A percentile compares a stretch with the other conserved stretches of the same genome.
phyloP scores from a whole-genome alignment of 2,329 filamentous ascomycete species.

The Talaromyces amestolkiae region DNA sequence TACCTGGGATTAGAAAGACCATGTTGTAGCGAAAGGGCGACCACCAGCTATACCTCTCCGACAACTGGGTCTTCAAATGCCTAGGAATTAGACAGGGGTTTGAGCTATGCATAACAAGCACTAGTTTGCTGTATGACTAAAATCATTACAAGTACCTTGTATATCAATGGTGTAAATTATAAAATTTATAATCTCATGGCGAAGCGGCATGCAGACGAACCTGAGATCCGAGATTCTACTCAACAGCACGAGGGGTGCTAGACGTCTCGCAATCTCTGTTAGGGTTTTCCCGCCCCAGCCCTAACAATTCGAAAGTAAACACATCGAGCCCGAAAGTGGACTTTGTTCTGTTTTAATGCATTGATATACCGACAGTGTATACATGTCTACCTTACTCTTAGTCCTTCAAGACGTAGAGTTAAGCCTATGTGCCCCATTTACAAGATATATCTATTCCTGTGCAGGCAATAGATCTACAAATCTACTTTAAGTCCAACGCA shows the following conservation, averaged over 20 bases:
- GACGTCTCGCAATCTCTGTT: background rate
- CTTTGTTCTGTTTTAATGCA: too few relatives aligned
- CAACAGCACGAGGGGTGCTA: background rate
- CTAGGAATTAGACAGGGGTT: background rate
- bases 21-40: too few relatives aligned
- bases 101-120: background rate
- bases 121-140: background rate
- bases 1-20: too few relatives aligned
- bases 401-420: too few relatives aligned
- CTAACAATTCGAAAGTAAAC: background rate
- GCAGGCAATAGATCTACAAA: too few relatives aligned
- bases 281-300: background rate
- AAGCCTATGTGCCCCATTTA: too few relatives aligned
- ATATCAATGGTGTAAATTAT: background rate
- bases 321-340: background rate
- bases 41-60: too few relatives aligned
- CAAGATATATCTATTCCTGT: too few relatives aligned
- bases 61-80: too few relatives aligned
- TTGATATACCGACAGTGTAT: too few relatives aligned
- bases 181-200: background rate
- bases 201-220: background rate
- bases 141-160: background rate
- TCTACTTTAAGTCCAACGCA: too few relatives aligned
- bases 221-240: background rate
- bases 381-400: too few relatives aligned